Percentiles rank a stretch among this genome's conserved stretches.
phyloP scores from a whole-genome alignment of 139 green algal genomes.

The Haematococcus lacustris region DNA sequence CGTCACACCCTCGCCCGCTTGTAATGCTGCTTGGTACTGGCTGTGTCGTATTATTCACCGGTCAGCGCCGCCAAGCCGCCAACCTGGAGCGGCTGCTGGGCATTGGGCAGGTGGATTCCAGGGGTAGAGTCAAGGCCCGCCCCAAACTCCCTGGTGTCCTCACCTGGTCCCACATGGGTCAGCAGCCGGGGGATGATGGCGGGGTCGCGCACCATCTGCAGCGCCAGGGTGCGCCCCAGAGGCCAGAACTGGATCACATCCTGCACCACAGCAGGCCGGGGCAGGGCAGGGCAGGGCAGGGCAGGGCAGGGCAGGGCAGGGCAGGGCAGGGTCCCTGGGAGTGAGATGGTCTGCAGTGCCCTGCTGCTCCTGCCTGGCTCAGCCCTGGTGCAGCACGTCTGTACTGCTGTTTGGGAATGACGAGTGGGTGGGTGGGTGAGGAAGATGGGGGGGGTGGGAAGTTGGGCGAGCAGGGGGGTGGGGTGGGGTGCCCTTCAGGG shows the following conservation, averaged over 20 bases:
- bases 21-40: background rate
- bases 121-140: background rate
- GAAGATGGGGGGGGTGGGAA: no score
- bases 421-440: no score
- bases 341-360: background rate
- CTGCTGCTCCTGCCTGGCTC: background rate
- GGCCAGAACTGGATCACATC: slow-evolving; percentile 76
- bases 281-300: background rate
- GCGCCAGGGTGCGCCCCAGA: slow-evolving; percentile 28
- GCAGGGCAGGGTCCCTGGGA: no score
- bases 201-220: slow-evolving; percentile 45
- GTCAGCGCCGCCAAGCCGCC: background rate
- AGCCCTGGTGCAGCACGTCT: background rate
- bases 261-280: slow-evolving; percentile 24
- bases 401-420: background rate
- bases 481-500: background rate
- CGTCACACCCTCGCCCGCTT: background rate
- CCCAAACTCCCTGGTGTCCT: background rate
- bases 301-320: background rate
- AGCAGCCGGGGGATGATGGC: slow-evolving; percentile 52
- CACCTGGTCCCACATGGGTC: slow-evolving; percentile 26
- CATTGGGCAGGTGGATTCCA: background rate
- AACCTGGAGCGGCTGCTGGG: background rate
- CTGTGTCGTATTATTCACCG: background rate
- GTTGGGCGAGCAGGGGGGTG: no score